Evolutionary conservation across 2,329 filamentous ascomycete genomes (phyloP).

Genomic region (Verruconis gallopava): DNA sequence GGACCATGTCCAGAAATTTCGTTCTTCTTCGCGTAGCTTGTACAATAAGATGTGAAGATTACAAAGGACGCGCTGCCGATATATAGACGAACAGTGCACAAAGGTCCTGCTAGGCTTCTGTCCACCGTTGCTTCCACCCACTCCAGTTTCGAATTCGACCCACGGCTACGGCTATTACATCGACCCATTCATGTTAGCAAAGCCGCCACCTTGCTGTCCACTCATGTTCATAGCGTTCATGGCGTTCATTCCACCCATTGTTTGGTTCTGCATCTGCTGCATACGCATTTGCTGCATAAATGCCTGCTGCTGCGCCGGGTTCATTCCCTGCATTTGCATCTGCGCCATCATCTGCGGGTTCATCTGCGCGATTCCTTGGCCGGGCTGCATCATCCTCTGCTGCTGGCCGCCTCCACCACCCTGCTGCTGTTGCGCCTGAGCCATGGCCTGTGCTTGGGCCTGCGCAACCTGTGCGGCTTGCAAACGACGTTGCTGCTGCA

Average conservation of each 20-base stretch:
- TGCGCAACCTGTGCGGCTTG: conserved; percentile 13
- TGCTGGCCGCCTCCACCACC: conserved; percentile 14
- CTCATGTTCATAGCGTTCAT: not conserved
- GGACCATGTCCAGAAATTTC: too few species aligned
- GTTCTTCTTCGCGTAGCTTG: too few species aligned
- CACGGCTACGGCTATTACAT: too few species aligned
- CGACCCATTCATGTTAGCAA: too few species aligned
- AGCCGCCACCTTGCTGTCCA: too few species aligned
- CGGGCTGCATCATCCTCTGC: conserved; percentile 9
- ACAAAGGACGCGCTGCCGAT: too few species aligned
- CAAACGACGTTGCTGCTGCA: conserved; percentile 17
- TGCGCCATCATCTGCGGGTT: conserved; percentile 8
- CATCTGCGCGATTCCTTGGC: conserved; percentile 12
- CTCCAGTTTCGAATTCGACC: too few species aligned
- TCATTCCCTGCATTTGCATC: not conserved
- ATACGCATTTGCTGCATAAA: not conserved
- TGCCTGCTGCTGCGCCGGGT: not conserved
- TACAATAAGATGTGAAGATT: too few species aligned
- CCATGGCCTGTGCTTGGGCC: conserved; percentile 8
- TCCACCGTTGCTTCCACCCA: too few species aligned
- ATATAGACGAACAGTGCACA: too few species aligned
- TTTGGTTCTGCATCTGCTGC: conserved; percentile 1
- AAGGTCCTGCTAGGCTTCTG: too few species aligned
- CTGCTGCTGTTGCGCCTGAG: conserved; percentile 13
- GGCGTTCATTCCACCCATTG: not conserved